These are phyloP conservation scores for Trametes meyenii DNA, from an alignment of 768 basidiomycete genomes.

Conservation along the genomic window DNA sequence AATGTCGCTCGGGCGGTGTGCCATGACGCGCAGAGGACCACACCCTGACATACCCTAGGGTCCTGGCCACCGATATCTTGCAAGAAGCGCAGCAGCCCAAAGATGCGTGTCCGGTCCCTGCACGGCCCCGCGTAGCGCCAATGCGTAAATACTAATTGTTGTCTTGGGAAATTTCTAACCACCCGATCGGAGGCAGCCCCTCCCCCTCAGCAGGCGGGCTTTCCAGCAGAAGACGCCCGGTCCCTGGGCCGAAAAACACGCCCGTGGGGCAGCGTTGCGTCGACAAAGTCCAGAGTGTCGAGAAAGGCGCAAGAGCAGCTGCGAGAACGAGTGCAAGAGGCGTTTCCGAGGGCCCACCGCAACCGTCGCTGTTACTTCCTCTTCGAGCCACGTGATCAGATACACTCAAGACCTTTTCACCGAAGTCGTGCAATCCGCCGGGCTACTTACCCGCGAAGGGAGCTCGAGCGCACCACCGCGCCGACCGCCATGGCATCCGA, in stretches of 20 bases:
- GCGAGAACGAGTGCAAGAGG: conserved; percentile 5
- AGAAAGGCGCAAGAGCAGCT: background rate
- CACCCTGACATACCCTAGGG: conserved; percentile 2
- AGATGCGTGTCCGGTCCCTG: background rate
- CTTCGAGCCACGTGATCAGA: conserved; percentile 1
- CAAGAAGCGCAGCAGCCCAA: conserved; percentile 1
- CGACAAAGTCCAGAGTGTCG: background rate
- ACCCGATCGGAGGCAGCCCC: conserved; percentile 14
- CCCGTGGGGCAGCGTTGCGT: background rate
- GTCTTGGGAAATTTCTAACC: conserved; percentile 16
- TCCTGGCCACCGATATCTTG: background rate
- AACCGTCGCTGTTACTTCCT: background rate
- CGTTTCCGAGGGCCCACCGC: conserved; percentile 6
- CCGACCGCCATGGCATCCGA: background rate
- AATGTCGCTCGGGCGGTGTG: conserved; percentile 7
- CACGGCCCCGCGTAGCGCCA: conserved; percentile 1
- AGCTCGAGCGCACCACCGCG: background rate
- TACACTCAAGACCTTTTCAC: background rate
- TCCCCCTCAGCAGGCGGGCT: background rate
- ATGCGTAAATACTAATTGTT: conserved; percentile 24
- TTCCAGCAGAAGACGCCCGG: conserved; percentile 12
- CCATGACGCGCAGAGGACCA: conserved; percentile 7
- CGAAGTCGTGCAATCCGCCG: too few species aligned
- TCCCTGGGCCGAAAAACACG: background rate
- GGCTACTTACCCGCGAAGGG: background rate